Base-by-base conservation (phyloP, 1,284 basidiomycete genomes). In the Puccinia novopanici region DNA sequence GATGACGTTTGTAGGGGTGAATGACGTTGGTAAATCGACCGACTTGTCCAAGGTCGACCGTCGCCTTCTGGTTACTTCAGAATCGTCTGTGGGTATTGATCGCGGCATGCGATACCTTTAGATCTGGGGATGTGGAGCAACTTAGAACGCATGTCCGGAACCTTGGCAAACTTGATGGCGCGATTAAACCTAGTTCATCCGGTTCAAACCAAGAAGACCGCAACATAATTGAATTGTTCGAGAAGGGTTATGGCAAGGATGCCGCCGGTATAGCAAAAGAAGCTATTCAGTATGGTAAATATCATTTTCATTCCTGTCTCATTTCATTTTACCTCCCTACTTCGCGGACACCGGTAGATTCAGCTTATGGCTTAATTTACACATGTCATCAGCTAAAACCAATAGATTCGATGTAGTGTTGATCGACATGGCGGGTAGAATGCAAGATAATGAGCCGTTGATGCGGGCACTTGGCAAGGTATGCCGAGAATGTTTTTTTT, bases 381-480 rank as follows among this genome's bases (percentile, higher is more conserved):
- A 37, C 30, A 34, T 71, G 9, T 68, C 3, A 71, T 8, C 24
- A 50, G 45, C 68, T 50, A 91, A 91, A 83, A 92, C 94, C 83
- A 91, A 92, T 82, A 90, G 91, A 81, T 97, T 95, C 85, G 95
- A 98, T 85, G 94, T 97, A 27, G 94, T 98, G 9, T 88, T 98
- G 57, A 93, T 98, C 84, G 95, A 98, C 86, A 98, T 95, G 1
- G 95, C 95, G n/a, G 95, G 95, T 0, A 89, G 95, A 79, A 97
- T 98, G 95, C 95, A 98, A 86, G 95, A 98, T 86, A 98, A 98
- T 85, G 95, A 98, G 91, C 95, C 95, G 0, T 87, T 98, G 80
- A 98, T 98, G 95, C 90, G 93, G n/a, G 95, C 95, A 8, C 88
- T 98, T n/a, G 93, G 95, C 63, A 97, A 98, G 89, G 92, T 92